Conservation (phyloP, 2,329 filamentous ascomycete species). For the Paraphaeosphaeria sporulosa region DNA sequence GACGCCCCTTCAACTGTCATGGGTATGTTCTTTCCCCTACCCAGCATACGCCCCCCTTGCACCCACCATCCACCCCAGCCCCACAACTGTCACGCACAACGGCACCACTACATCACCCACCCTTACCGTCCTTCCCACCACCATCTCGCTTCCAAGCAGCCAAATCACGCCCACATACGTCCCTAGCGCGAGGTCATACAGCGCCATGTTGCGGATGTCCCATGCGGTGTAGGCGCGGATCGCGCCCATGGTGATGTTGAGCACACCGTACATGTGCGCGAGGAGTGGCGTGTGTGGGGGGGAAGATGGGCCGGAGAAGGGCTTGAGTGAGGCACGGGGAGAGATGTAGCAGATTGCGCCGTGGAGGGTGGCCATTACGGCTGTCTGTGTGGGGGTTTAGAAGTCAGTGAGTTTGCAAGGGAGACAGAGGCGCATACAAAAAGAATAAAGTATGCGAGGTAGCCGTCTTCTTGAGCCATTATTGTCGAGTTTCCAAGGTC, state of each 20-base stretch:
- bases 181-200: conserved; percentile 17
- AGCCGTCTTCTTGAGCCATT: neutral
- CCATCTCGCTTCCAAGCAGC: conserved; percentile 11
- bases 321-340: conserved; percentile 5
- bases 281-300: conserved; percentile 12
- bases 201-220: conserved; percentile 7
- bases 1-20: neutral
- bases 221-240: conserved; percentile 18
- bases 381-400: neutral
- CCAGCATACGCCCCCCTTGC: conserved; percentile 14
- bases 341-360: conserved; percentile 15
- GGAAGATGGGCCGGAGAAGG: conserved; percentile 9
- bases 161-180: conserved; percentile 13
- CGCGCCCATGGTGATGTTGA: conserved; percentile 15
- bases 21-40: neutral
- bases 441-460: conserved; percentile 7
- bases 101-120: conserved; percentile 3
- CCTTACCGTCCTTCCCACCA: conserved; percentile 8
- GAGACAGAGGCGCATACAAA: conserved; percentile 5
- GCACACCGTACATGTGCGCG: conserved; percentile 15
- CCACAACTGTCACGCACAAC: conserved; percentile 3
- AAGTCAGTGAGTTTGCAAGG: neutral
- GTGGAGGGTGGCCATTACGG: conserved; percentile 14
- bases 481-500: neutral
- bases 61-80: conserved; percentile 11